Evolutionary conservation across 768 basidiomycete species (phyloP).

Genomic region (Leccinum pellstonianum): DNA sequence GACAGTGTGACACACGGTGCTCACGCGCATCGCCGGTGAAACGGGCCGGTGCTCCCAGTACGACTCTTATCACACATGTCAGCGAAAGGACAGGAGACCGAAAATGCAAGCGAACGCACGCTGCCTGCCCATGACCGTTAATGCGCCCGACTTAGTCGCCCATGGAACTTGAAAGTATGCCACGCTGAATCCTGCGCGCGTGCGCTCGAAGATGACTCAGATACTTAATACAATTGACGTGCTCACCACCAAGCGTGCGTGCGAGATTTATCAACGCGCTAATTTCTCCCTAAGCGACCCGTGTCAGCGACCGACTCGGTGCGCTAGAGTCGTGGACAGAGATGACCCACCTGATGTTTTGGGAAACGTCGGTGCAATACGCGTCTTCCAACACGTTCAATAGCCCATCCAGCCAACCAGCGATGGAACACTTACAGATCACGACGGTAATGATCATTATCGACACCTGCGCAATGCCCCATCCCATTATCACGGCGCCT

Average conservation of each 20-base stretch:
- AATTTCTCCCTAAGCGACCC: conserved; percentile 36
- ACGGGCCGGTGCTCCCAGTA: no score
- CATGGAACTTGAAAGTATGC: conserved; percentile 44
- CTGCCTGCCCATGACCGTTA: conserved; percentile 40
- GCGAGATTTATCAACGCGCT: conserved; percentile 44
- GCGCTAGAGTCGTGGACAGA: no score
- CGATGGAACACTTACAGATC: conserved; percentile 30
- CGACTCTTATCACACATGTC: background rate
- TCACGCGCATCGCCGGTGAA: no score
- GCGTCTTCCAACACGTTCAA: conserved; percentile 30
- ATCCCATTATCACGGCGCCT: conserved; percentile 39
- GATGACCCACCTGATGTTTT: conserved; percentile 23
- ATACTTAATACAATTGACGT: background rate
- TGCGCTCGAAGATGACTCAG: background rate
- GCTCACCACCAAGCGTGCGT: conserved; percentile 33
- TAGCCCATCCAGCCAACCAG: background rate
- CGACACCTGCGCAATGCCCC: conserved; percentile 41
- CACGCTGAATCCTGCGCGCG: conserved; percentile 33
- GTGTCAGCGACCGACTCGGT: background rate
- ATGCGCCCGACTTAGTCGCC: conserved; percentile 35
- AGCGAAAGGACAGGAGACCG: background rate
- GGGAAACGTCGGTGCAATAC: conserved; percentile 40
- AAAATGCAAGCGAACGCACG: conserved; percentile 21
- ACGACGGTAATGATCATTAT: conserved; percentile 42
- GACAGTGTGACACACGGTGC: no score